Percentiles rank a stretch among this genome's conserved stretches.
Evolutionary conservation across 1,284 basidiomycete species (phyloP).

Genomic region (Austroboletus niveus): DNA sequence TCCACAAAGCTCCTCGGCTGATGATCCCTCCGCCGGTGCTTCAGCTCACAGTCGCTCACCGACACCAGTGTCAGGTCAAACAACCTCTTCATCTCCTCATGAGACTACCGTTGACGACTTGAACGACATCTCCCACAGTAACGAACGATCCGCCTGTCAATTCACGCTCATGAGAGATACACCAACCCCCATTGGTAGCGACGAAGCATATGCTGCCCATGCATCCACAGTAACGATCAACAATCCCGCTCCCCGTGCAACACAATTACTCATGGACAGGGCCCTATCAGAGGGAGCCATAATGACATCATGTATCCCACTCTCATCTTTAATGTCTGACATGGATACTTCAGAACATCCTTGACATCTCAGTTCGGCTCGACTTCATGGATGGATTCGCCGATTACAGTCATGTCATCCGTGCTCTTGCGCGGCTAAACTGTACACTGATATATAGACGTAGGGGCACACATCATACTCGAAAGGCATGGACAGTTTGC

Average conservation of each 20-base stretch:
- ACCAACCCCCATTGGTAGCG: constrained; percentile 7
- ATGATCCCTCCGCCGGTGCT: constrained; percentile 9
- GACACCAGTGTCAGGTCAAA: constrained; percentile 38
- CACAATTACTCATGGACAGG: constrained; percentile 5
- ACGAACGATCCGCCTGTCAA: constrained; percentile 21
- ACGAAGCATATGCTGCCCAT: constrained; percentile 7
- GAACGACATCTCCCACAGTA: constrained; percentile 28
- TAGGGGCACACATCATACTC: constrained; percentile 16
- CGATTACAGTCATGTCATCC: constrained; percentile 23
- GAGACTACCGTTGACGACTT: constrained; percentile 26
- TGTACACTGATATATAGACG: constrained; percentile 15
- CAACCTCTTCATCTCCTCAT: constrained; percentile 29
- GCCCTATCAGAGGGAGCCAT: constrained; percentile 14
- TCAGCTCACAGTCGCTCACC: constrained; percentile 22
- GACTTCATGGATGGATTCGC: constrained; percentile 36
- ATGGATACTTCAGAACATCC: constrained; percentile 23
- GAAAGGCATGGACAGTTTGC: constrained; percentile 17
- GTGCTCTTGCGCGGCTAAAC: constrained; percentile 11
- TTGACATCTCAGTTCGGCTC: constrained; percentile 36
- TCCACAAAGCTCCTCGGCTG: constrained; percentile 9
- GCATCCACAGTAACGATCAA: constrained; percentile 10
- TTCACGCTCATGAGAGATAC: constrained; percentile 18
- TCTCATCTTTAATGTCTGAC: constrained; percentile 29
- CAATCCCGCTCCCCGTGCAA: constrained; percentile 5
- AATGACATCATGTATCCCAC: constrained; percentile 22